Evolutionary conservation across 2,329 filamentous ascomycete species (phyloP), one percentile per base, ranked within the genome.

Genomic region (Sarocladium strictum): DNA sequence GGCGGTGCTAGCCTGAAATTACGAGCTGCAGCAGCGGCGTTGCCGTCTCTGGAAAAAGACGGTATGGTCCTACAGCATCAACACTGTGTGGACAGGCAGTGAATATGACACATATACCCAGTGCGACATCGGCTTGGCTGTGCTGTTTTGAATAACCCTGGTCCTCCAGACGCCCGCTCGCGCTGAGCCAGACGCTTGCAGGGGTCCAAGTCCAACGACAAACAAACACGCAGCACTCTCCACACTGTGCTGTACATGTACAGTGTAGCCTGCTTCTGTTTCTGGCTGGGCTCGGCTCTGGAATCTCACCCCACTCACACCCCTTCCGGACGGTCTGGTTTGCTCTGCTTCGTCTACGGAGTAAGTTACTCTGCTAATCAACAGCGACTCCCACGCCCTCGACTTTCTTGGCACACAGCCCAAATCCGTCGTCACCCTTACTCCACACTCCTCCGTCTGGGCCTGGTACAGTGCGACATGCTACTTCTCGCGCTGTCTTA

Each of bases 1-100:
- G 43, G 43, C 15, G 43, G 40, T 45, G 40, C 40, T 45, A 45
- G 40, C 40, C 40, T 45, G 40, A 45, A 45, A 45, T 45, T 45
- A 32, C 26, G 24, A 49, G 43, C 23, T 49, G 43, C 23, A 32
- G 23, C 23, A 49, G 14, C 23, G 14, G 26, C 23, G 14, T 23
- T 11, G 40, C 40, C 3, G 17, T 15, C n/a, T n/a, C 37, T 40
- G 15, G 17, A 12, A 32, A 6, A 6, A 32, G 29, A 38, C 35
- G 35, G 35, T 38, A 15, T n/a, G 15, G 12, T 7, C 9, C 6
- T 7, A 38, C 7, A 15, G 15, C 9, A 38, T 9, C 35, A 38
- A 15, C 17, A 19, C 21, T 43, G 40, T 24, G 40, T 15, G 15
- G n/a, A 10, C 35, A 32, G 29, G 35, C n/a, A 9, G 7, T 3